Percentiles rank a stretch among this genome's conserved stretches.
Evolutionary conservation across 805 yeast species (phyloP).

Genomic region (Brettanomyces custersianus): DNA sequence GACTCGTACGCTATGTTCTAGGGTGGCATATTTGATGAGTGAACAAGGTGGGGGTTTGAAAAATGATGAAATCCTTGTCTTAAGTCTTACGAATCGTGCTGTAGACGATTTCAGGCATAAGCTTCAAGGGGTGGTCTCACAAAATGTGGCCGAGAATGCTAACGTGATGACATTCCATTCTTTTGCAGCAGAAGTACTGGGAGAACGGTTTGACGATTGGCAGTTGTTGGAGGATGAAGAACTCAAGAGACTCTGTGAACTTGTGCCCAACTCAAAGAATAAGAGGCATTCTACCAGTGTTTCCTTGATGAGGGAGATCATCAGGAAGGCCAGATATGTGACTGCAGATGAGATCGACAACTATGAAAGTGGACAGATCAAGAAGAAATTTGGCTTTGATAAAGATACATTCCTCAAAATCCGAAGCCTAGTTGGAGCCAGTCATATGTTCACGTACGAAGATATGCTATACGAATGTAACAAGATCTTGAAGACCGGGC

Average conservation of each 20-base stretch:
- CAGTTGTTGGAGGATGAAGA: slow-evolving; percentile 42
- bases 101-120: slow-evolving; percentile 37
- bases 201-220: slow-evolving; percentile 25
- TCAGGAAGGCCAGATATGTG: slow-evolving; percentile 9
- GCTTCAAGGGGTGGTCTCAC: slow-evolving; percentile 26
- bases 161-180: slow-evolving; percentile 56
- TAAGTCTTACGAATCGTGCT: slow-evolving; percentile 63
- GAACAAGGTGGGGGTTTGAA: slow-evolving; percentile 22
- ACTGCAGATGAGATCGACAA: slow-evolving; percentile 5
- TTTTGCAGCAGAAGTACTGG: slow-evolving; percentile 43
- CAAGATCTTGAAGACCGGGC: slow-evolving; percentile 6
- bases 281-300: neutral
- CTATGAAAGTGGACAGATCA: slow-evolving; percentile 7
- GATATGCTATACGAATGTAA: slow-evolving; percentile 17
- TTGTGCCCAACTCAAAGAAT: slow-evolving; percentile 1
- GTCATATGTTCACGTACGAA: slow-evolving; percentile 17
- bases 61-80: slow-evolving; percentile 50
- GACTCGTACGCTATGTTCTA: slow-evolving; percentile 46
- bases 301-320: slow-evolving; percentile 9
- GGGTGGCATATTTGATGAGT: slow-evolving; percentile 40
- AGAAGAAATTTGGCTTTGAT: slow-evolving; percentile 5
- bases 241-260: slow-evolving; percentile 11
- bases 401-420: slow-evolving; percentile 3
- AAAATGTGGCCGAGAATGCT: slow-evolving; percentile 24
- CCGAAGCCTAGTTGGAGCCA: slow-evolving; percentile 9